Evolutionary conservation across 1,284 basidiomycete species (phyloP), one percentile per base, ranked within the genome.

Genomic region (Pseudozyma tsukubaensis): DNA sequence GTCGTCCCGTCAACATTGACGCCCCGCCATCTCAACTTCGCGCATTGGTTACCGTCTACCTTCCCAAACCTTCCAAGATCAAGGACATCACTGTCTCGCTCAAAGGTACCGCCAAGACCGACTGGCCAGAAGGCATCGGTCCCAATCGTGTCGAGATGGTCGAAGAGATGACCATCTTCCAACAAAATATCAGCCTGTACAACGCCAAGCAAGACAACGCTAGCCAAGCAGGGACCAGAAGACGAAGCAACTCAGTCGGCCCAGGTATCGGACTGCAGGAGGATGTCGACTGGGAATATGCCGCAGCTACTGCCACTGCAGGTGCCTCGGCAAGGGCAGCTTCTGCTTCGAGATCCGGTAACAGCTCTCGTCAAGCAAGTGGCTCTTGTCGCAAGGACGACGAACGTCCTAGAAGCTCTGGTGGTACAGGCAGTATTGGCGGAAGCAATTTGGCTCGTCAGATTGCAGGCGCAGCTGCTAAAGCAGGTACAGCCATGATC

Each of bases 101-200:
- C 19, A 87, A 90, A 54, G 95, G 93, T 7, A 91, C 88, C 72
- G 83, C 86, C 4, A 82, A 86, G 57, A 89, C 88, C 14, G 88
- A 89, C 72, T 97, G 94, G 92, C 91, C 92, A 4, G 94, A 97
- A 88, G 94, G 93, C 39, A 88, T 92, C 67, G 94, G 93, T 59
- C 89, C 92, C 34, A 88, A 91, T 39, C 89, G 92, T 18, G 86
- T 92, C 55, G 94, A 97, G 59, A 88, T 93, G 16, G 89, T 88
- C 10, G 96, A 97, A 83, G 91, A 93, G 70, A 90, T 92, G 80
- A 88, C 88, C 54, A 87, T 96, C 40, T 91, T 94, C 78, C 90
- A 90, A 34, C 89, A 92, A 19, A 89, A 89, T 1, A 89, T 90
- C 42, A 89, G 90, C 6, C 91, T 92, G 85, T 97, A 94, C 72